Base-by-base conservation (phyloP, 805 yeast genomes). In the Yueomyces sinensis region DNA sequence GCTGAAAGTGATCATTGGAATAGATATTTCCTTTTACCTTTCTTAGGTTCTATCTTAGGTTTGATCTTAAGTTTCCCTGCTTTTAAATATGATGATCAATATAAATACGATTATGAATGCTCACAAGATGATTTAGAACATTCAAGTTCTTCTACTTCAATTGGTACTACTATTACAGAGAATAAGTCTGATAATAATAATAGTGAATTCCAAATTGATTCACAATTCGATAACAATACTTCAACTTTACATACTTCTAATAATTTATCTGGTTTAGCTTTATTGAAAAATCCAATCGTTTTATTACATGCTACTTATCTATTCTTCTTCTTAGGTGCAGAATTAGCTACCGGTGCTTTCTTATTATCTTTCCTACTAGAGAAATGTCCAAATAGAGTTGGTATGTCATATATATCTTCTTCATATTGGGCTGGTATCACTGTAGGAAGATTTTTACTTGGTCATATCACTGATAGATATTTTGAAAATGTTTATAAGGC, bases 391-490 rank as follows among this genome's bases (percentile, higher is more conserved):
- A 57, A 61, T 32, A 59, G 59, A 23, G 44, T 59, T 1, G 50
- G 59, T 16, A 69, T 74, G 47, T 79, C 84, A 7, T 75, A 71
- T 45, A 72, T 76, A 13, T 73, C 79, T 0, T 68, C 83, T 4
- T 78, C 82, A 13, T 78, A 68, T 47, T 79, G 86, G 86, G 66
- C 68, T 17, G 89, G 89, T 0, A 51, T 79, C 16, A 74, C 86
- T 0, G 40, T 67, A 13, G 89, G 89, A 0, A 59, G 89, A 39
- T 53, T 79, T 30, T 41, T 61, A 4, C 53, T 79, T 6, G 78
- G 79, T 1, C 70, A 72, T 47, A 68, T 64, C 7, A 72, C 79
- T 0, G 64, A 63, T 13, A 56, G 61, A 34, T 58, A 43, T 33
- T 74, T 73, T 43, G 47, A 40, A 15, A 66, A 59, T 42, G 79